A percentile compares a stretch with the other conserved stretches of the same genome.
Evolutionary conservation across 164 flowering plant species (phyloP).

Genomic region (Tetrastigma voinierianum): DNA sequence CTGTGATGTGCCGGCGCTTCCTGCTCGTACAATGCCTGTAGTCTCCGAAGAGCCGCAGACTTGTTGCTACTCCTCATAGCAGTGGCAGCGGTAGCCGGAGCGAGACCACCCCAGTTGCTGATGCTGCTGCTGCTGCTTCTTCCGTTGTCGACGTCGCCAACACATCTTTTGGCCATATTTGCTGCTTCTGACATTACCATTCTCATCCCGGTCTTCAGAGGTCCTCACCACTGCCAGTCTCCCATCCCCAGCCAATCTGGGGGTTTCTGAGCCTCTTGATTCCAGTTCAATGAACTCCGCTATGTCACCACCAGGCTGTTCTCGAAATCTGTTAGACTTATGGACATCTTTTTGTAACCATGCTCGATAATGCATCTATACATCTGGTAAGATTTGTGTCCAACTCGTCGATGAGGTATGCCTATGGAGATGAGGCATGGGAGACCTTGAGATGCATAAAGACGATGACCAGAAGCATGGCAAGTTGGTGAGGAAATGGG

Average conservation of each 20-base stretch:
- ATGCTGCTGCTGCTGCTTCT: conserved; percentile 14
- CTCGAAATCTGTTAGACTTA: conserved; percentile 44
- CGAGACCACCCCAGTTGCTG: conserved; percentile 16
- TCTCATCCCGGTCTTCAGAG: conserved; percentile 49
- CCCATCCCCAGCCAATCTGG: conserved; percentile 37
- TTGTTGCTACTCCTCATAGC: conserved; percentile 44
- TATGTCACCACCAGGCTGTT: conserved; percentile 53
- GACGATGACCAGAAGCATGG: conserved; percentile 69
- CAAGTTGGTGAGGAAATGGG: conserved; percentile 66
- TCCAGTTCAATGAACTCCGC: conserved; percentile 76
- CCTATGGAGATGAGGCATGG: conserved; percentile 48
- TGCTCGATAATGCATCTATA: conserved; percentile 68
- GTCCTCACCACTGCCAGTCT: conserved; percentile 59
- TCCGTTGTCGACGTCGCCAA: too few species aligned
- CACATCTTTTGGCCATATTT: too few species aligned
- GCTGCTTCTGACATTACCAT: conserved; percentile 30
- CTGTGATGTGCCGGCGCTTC: conserved; percentile 34
- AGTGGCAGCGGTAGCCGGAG: background rate
- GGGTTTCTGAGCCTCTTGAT: conserved; percentile 39
- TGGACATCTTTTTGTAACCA: conserved; percentile 70
- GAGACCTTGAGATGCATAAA: conserved; percentile 59
- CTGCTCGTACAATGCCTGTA: conserved; percentile 41
- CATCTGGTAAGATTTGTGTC: conserved; percentile 64
- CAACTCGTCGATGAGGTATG: conserved; percentile 77
- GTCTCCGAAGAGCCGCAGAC: conserved; percentile 34